Evolutionary conservation across 2,329 filamentous ascomycete species (phyloP).

Genomic region (Cladorrhinum sp.): DNA sequence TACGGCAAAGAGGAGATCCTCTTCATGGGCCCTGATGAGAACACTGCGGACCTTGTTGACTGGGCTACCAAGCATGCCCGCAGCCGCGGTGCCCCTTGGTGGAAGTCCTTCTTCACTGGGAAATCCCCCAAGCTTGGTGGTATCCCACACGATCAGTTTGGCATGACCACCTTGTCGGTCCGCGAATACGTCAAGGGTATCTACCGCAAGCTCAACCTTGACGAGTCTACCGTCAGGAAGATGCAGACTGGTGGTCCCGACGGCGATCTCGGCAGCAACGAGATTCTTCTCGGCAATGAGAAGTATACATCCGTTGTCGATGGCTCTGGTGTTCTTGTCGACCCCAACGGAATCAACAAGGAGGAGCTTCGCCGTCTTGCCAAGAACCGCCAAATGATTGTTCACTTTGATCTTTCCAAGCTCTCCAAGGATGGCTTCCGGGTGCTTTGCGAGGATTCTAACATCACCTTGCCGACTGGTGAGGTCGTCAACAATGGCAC

Average conservation of each 20-base stretch:
- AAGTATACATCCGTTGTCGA: slow-evolving; percentile 96
- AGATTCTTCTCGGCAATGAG: slow-evolving; percentile 93
- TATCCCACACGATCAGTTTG: slow-evolving; percentile 93
- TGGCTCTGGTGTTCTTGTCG: slow-evolving; percentile 89
- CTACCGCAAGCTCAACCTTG: slow-evolving; percentile 91
- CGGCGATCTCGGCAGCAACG: slow-evolving; percentile 94
- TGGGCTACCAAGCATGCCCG: slow-evolving; percentile 98
- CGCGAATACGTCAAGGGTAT: slow-evolving; percentile 95
- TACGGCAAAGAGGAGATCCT: slow-evolving; percentile 95
- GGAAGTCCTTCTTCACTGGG: slow-evolving; percentile 99
- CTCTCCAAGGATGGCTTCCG: slow-evolving; percentile 86
- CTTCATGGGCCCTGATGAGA: slow-evolving; percentile 98
- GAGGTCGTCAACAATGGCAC: slow-evolving; percentile 89
- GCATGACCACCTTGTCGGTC: slow-evolving; percentile 96
- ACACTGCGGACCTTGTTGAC: slow-evolving; percentile 93
- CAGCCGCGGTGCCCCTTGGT: slow-evolving; percentile 86
- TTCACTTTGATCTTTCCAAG: slow-evolving; percentile 78
- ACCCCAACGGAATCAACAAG: slow-evolving; percentile 84
- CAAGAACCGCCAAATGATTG: slow-evolving; percentile 84
- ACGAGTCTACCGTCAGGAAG: slow-evolving; percentile 81
- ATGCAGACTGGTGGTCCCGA: slow-evolving; percentile 97
- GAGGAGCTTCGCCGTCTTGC: slow-evolving; percentile 81
- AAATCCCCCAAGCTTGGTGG: slow-evolving; percentile 95
- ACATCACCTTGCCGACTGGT: slow-evolving; percentile 81
- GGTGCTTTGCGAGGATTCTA: slow-evolving; percentile 86